Conservation (phyloP, 108 stramenopile genomes). For the Phaeodactylum tricornutum region DNA sequence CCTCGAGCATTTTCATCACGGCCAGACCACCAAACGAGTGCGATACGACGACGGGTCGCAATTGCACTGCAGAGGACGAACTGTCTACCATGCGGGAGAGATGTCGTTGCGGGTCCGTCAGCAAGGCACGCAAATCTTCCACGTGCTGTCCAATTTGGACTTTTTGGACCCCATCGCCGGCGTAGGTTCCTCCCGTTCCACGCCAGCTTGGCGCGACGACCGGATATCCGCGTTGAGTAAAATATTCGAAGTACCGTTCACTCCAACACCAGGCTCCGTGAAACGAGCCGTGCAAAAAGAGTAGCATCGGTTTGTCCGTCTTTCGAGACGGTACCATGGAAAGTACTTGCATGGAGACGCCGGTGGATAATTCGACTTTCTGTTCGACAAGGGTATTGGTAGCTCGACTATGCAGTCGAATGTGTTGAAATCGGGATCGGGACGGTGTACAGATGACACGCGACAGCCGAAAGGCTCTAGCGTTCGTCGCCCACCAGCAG, state of each 20-base stretch:
- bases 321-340: not conserved
- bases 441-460: no score
- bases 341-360: constrained; percentile 16
- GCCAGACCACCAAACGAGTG: constrained; percentile 52
- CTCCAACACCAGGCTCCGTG: constrained; percentile 69
- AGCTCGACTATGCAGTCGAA: no score
- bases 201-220: constrained; percentile 41
- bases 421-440: no score
- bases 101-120: constrained; percentile 14
- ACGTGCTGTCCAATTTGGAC: constrained; percentile 45
- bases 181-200: constrained; percentile 58
- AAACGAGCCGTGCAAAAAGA: constrained; percentile 67
- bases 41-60: constrained; percentile 34
- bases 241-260: constrained; percentile 40
- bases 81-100: not conserved
- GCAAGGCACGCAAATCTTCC: constrained; percentile 27
- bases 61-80: not conserved
- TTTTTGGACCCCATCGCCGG: constrained; percentile 58
- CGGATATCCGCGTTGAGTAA: constrained; percentile 37
- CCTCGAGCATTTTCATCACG: constrained; percentile 50
- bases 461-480: no score
- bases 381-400: no score
- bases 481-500: no score
- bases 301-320: constrained; percentile 26
- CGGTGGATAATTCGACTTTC: constrained; percentile 12